Base-by-base conservation (phyloP, 139 green algal species). In the Chlorella ohadii region DNA sequence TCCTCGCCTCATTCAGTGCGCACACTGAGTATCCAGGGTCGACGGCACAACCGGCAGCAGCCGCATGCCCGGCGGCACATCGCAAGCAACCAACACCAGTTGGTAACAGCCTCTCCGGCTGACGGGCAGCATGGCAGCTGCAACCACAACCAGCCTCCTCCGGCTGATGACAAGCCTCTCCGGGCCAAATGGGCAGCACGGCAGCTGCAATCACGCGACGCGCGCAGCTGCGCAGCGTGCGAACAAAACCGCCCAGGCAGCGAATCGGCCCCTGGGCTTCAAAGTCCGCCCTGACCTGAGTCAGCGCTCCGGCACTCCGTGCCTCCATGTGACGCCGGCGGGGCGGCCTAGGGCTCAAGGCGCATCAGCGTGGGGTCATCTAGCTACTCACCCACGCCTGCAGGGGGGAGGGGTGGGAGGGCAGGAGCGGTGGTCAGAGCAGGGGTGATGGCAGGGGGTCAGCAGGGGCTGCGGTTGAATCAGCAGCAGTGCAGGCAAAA, bases 301-400 rank as follows among this genome's bases (percentile, higher is more conserved):
- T n/a, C n/a, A n/a, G n/a, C n/a, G n/a, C n/a, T n/a, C n/a, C n/a
- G n/a, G n/a, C n/a, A n/a, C n/a, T n/a, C n/a, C n/a, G 51, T 59
- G 51, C 51, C 15, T 17, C n/a, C 2, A 25, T 36, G 36, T 56
- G 68, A 16, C 16, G 72, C 72, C 47, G 44, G 72, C 11, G 72
- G 72, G 47, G 47, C 20, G 47, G 72, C 72, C 72, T 67, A 20
- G 72, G 72, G 72, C 72, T 79, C 31, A 34, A 79, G 72, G 72
- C 72, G 19, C 72, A 28, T 79, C 47, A 51, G 72, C 72, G n/a
- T 19, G 51, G n/a, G 47, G 47, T 79, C 72, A 79, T 65, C 72
- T 79, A 79, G 72, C 72, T 79, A 79, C 44, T 79, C 72, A 47
- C 47, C n/a, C 51, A 36, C 33, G 72, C 44, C 72, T 79, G 72